These are phyloP conservation scores for Prosopis cineraria DNA, from an alignment of 306 rosid species.

Conservation along the genomic window DNA sequence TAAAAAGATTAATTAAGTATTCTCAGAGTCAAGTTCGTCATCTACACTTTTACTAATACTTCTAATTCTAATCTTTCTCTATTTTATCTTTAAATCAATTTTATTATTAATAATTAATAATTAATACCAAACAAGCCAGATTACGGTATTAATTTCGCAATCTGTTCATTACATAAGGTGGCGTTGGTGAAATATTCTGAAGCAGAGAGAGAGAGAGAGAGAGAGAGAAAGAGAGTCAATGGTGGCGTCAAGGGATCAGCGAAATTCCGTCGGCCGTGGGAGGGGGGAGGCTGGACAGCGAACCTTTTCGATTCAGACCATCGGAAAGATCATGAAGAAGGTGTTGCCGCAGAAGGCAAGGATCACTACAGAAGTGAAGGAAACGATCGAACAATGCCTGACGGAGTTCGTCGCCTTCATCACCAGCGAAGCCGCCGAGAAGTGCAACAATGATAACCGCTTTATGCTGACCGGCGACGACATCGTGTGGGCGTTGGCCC, in stretches of 20 bases:
- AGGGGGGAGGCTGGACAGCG: conserved; percentile 46
- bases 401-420: conserved; percentile 67
- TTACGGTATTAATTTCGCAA: too few species aligned
- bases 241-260: conserved; percentile 53
- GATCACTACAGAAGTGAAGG: conserved; percentile 68
- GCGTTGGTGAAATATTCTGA: background rate
- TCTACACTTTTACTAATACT: too few species aligned
- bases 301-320: conserved; percentile 61
- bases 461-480: conserved; percentile 71
- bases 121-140: too few species aligned
- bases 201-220: background rate
- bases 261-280: background rate
- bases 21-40: too few species aligned
- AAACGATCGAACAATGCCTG: conserved; percentile 65
- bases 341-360: conserved; percentile 58
- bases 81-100: too few species aligned
- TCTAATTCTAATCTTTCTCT: too few species aligned
- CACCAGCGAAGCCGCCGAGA: conserved; percentile 60
- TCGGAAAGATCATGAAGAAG: conserved; percentile 68
- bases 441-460: conserved; percentile 64
- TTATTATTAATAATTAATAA: too few species aligned
- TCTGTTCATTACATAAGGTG: background rate
- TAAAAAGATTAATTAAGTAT: too few species aligned
- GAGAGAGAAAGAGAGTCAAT: background rate
- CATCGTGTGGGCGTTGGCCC: conserved; percentile 65